These are phyloP conservation scores for Penicillium digitatum DNA, from an alignment of 2,329 filamentous ascomycete genomes.

Conservation along the genomic window DNA sequence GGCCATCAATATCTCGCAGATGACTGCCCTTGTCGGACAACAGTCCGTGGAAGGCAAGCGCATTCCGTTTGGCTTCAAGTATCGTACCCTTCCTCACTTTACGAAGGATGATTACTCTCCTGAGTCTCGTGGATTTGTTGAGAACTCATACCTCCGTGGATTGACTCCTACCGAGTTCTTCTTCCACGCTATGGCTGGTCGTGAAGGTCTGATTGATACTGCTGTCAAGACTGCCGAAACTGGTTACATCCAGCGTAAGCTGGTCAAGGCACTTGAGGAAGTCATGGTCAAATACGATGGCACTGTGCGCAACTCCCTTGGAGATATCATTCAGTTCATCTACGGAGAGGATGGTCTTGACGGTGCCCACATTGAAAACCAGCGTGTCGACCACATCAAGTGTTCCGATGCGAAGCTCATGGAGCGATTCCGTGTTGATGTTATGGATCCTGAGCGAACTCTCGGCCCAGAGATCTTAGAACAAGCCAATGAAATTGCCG, in stretches of 20 bases:
- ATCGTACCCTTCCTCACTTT: constrained; percentile 93
- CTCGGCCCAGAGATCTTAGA: constrained; percentile 71
- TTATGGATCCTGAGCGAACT: constrained; percentile 66
- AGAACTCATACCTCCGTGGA: constrained; percentile 96
- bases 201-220: constrained; percentile 98
- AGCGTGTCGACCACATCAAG: constrained; percentile 80
- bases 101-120: constrained; percentile 99
- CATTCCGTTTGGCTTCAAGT: constrained; percentile 99
- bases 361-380: constrained; percentile 88
- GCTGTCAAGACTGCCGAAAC: constrained; percentile 99
- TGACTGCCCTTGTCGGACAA: constrained; percentile 96
- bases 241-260: constrained; percentile 95
- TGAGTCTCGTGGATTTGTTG: constrained; percentile 93
- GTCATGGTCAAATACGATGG: constrained; percentile 97
- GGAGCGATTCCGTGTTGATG: constrained; percentile 77
- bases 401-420: constrained; percentile 75
- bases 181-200: constrained; percentile 99
- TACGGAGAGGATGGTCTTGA: constrained; percentile 98
- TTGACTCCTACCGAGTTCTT: constrained; percentile 96
- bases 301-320: constrained; percentile 92
- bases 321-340: constrained; percentile 93
- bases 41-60: constrained; percentile 98
- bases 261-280: constrained; percentile 97
- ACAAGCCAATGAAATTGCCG: constrained; percentile 78
- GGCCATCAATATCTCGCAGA: constrained; percentile 98